Evolutionary conservation across 257 asterid species (phyloP), one percentile per base, ranked within the genome.

Genomic region (Anisodus acutangulus): DNA sequence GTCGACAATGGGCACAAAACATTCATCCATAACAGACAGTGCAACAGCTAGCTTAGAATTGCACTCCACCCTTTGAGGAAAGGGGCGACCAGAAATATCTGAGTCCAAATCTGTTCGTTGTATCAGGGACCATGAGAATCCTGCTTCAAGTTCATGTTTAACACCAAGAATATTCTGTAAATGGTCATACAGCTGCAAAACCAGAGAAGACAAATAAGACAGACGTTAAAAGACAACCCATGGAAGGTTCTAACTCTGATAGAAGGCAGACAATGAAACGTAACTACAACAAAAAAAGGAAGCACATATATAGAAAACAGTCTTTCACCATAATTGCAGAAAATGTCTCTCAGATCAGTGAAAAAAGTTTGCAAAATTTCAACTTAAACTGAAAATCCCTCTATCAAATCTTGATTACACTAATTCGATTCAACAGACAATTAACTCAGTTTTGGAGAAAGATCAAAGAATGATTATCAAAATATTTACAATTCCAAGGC

Each of bases 41-140:
- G 98, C 95, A 84, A 97, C 97, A 84, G 98, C 98, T 84, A 97
- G 90, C 91, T 95, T 97, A 51, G 99, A 93, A 89, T 95, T 85
- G 67, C 85, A 63, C 70, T 82, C 88, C 59, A 82, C 86, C 84
- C 92, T 89, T 85, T 71, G 85, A 63, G 83, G 79, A 82, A 62
- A 67, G 8, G 58, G 58, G 37, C 9, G 8, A 68, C 16, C 51
- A 11, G 71, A 85, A 72, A 92, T 63, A 87, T 95, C 97, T 80
- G 93, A 90, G 80, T 88, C 90, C 45, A 90, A 84, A 79, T 93
- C 93, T 81, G 94, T 85, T 84, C 98, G 88, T 86, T 95, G 98
- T 86, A 95, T 85, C 83, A 97, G 43, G 62, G 81, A 85, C 84
- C 80, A 80, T 15, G 84, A 79, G 63, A 66, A 85, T 57, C 80